Base-by-base conservation (phyloP, 140 eudicot genomes). In the Senecio squalidus region DNA sequence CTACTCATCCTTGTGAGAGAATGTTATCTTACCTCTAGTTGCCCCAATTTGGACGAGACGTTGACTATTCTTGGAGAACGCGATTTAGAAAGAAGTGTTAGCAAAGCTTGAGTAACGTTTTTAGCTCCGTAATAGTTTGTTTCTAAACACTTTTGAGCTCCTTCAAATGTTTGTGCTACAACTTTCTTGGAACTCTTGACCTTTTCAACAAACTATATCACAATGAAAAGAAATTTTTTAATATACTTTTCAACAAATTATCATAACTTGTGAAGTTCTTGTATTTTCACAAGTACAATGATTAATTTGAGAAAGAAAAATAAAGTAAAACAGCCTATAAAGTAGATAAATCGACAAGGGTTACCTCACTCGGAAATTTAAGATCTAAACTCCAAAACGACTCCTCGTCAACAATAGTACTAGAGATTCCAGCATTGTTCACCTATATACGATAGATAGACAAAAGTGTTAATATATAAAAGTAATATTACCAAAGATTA, bases 51-150 rank as follows among this genome's bases (percentile, higher is more conserved):
- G 33, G 76, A 71, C 4, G 76, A 54, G 8, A 63, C 38, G 23
- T 71, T 71, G 28, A 71, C 70, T 10, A 66, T 51, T 66, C 63
- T 74, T 9, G 76, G 64, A 44, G 75, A 62, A n/a, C 7, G n/a
- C 0, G 80, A 75, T 36, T 51, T 40, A 21, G 33, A 39, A 49
- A 75, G 70, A 61, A 68, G 72, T 11, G 76, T 25, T 46, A 68
- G 21, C 53, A 75, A 29, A n/a, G 76, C 68, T 75, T 69, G 62
- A 7, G 71, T 69, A 64, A 69, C 66, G 48, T 34, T 23, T 41
- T 69, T 63, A 10, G 68, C 43, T 54, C 72, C 76, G 30, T 62
- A 75, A 10, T 75, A 68, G 45, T 75, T 69, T 21, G 73, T 68
- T 29, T 56, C 43, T 49, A 69, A 28, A 31, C 80, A 75, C 27